These are phyloP conservation scores for Eucalyptus urophylla DNA, from an alignment of 345 rosid genomes.

Conservation along the genomic window DNA sequence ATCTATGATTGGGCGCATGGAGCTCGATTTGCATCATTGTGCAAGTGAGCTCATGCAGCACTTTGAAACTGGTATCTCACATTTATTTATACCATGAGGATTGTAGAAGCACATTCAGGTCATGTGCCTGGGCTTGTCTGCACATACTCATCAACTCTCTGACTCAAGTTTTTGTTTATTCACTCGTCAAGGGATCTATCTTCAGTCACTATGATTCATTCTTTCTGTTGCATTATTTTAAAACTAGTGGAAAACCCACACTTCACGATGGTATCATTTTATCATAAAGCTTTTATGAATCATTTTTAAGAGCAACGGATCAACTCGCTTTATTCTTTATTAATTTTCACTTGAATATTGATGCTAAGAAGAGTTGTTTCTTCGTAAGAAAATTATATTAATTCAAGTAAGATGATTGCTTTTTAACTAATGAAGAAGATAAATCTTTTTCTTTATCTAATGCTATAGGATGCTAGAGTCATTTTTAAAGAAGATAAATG, in stretches of 20 bases:
- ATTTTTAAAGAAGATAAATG: background rate
- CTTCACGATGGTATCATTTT: background rate
- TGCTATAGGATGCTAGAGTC: background rate
- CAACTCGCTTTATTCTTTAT: background rate
- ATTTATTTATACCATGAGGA: background rate
- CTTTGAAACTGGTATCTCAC: background rate
- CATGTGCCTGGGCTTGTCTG: background rate
- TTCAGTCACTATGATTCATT: background rate
- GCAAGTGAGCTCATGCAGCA: background rate
- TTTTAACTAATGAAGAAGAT: background rate
- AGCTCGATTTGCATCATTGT: background rate
- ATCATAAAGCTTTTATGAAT: too few relatives aligned
- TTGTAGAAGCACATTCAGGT: background rate
- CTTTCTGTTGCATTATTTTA: background rate
- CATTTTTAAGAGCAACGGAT: background rate
- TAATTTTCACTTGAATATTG: background rate
- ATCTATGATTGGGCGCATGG: background rate
- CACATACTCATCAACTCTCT: background rate
- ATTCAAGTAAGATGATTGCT: background rate
- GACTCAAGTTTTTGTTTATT: background rate
- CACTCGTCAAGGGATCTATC: background rate
- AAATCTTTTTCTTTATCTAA: background rate
- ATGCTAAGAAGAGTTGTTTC: background rate
- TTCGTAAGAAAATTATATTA: background rate
- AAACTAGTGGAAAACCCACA: background rate